Base-by-base conservation (phyloP, 139 green algal species). In the Coelastrella sp. region DNA sequence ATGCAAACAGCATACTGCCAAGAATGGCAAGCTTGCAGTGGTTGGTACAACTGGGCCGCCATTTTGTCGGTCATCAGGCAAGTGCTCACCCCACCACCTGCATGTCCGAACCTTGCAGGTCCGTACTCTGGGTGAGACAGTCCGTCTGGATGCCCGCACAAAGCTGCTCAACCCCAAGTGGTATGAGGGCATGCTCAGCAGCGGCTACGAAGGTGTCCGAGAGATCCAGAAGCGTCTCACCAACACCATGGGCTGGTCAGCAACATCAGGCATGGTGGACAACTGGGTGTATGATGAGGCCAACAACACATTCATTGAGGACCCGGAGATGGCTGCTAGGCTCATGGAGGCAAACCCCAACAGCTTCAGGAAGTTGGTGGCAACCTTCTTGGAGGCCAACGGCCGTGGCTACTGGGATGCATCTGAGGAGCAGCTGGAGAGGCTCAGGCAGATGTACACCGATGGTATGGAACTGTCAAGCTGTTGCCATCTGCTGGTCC, bases 121-220 rank as follows among this genome's bases (percentile, higher is more conserved):
- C 59, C 96, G 98, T 54, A 97, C 97, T 5, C 95, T 99, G 89
- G 92, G 93, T 20, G 97, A 99, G 95, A 99, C 98, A 0, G 97
- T 99, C 73, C 96, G 98, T 80, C 95, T 99, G 82, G 98, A 99
- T 90, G 96, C 98, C 0, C 97, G 98, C 92, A 99, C 98, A 73
- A 99, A 99, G 97, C 97, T 99, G 94, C 96, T 99, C 57, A 99
- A 99, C 96, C 98, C 98, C 91, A 99, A 99, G 96, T 99, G 98
- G 98, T 99, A 99, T 87, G 98, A 99, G 95, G 98, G 97, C 93
- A 99, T 99, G 98, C 90, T 99, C 65, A 80, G 76, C 87, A 96
- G 86, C 77, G 98, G 98, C 57, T 99, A 99, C 92, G 98, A 99
- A 95, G 98, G 98, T 73, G 98, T 99, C 89, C 94, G 98, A 22